Conservation (phyloP, 2,329 filamentous ascomycete genomes). For the Zymoseptoria pseudotritici region DNA sequence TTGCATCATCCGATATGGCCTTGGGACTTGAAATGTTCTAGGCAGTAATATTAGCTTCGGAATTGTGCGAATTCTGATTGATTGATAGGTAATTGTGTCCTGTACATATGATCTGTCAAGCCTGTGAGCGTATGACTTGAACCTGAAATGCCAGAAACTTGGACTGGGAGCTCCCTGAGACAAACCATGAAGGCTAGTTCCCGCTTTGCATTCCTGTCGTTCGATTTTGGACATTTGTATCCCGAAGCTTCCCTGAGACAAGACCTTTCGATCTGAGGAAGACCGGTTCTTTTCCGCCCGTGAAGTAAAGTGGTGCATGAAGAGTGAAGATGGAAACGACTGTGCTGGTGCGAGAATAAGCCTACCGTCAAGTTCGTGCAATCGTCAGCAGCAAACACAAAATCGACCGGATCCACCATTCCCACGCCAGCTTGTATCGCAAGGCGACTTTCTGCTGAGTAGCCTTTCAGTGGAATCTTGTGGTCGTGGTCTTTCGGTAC, state of each 20-base stretch:
- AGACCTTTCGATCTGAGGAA: constrained; percentile 26
- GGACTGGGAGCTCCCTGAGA: constrained; percentile 16
- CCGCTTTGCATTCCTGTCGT: constrained; percentile 10
- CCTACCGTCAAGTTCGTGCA: constrained; percentile 47
- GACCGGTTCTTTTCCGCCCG: constrained; percentile 32
- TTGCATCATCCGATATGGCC: not conserved
- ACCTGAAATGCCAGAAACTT: constrained; percentile 25
- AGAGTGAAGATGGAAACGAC: constrained; percentile 1
- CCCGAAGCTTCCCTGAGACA: constrained; percentile 25
- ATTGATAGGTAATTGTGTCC: not conserved
- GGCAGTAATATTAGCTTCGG: not conserved
- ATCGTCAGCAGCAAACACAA: constrained; percentile 63
- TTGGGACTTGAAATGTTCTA: not conserved
- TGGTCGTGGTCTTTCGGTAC: constrained; percentile 46
- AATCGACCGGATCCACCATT: constrained; percentile 72
- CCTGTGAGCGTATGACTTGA: constrained; percentile 24
- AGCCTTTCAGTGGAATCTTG: constrained; percentile 54
- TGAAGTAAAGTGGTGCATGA: not conserved
- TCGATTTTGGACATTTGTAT: constrained; percentile 31
- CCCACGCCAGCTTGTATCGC: constrained; percentile 58
- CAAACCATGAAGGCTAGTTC: constrained; percentile 22
- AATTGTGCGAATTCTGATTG: not conserved
- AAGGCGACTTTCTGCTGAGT: constrained; percentile 73
- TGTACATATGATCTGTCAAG: constrained; percentile 15
- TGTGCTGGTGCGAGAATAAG: not conserved